Conservation (phyloP, 1,284 basidiomycete species). For the Tylopilus sp. region DNA sequence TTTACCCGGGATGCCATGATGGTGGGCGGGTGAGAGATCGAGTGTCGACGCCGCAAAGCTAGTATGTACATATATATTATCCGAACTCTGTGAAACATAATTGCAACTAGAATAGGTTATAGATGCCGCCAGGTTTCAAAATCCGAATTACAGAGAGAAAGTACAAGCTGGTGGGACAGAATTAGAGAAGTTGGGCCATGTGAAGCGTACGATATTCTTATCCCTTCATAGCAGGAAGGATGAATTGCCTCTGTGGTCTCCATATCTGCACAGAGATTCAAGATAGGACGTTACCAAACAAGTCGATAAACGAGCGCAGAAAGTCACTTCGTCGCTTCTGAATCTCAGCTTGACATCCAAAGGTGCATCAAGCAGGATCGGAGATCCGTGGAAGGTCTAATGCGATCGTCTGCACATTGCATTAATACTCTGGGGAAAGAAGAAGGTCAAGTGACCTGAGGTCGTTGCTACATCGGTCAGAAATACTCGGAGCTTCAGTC, state of each 20-base stretch:
- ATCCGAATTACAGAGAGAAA: constrained; percentile 12
- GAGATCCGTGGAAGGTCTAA: constrained; percentile 86
- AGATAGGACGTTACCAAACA: constrained; percentile 89
- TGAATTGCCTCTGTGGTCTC: constrained; percentile 88
- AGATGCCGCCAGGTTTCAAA: not conserved
- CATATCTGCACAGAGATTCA: constrained; percentile 91
- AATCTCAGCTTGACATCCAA: constrained; percentile 81
- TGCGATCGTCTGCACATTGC: constrained; percentile 82
- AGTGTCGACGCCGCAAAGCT: not conserved
- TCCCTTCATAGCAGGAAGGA: constrained; percentile 80
- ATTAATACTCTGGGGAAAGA: constrained; percentile 78
- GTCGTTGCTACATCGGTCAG: constrained; percentile 12
- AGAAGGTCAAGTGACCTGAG: constrained; percentile 30
- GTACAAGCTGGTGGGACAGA: constrained; percentile 32
- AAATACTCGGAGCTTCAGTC: constrained; percentile 78
- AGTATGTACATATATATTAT: constrained; percentile 14
- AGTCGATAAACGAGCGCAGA: constrained; percentile 87
- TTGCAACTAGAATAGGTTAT: not conserved
- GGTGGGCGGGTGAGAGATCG: not conserved
- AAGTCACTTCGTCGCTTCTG: no score
- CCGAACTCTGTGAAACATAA: not conserved
- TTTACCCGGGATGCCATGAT: constrained; percentile 30
- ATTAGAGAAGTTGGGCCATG: constrained; percentile 27
- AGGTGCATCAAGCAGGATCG: constrained; percentile 83
- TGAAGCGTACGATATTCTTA: constrained; percentile 41